A percentile compares a stretch with the other conserved stretches of the same genome.
These are phyloP conservation scores for Biancaea sappan DNA, from an alignment of 306 rosid species.

Conservation along the genomic window DNA sequence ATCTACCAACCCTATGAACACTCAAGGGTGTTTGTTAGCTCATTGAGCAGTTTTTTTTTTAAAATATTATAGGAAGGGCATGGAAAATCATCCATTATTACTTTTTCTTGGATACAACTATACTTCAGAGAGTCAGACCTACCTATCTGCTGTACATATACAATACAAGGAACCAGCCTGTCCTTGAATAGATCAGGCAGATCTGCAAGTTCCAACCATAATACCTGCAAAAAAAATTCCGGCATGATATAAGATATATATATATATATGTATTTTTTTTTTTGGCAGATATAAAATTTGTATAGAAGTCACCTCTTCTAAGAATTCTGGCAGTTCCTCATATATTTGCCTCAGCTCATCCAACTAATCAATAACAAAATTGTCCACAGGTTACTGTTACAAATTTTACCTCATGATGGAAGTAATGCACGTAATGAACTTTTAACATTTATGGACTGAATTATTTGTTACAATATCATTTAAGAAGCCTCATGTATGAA, in stretches of 20 bases:
- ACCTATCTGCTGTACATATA: conserved; percentile 93
- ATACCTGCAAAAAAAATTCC: conserved; percentile 64
- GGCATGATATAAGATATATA: conserved; percentile 25
- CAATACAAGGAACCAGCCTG: conserved; percentile 71
- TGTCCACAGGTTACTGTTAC: conserved; percentile 19
- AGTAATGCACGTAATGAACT: conserved; percentile 10
- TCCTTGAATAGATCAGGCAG: conserved; percentile 61
- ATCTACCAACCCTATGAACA: neutral
- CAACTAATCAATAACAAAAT: conserved; percentile 55
- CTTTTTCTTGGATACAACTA: conserved; percentile 18
- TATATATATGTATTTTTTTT: no score
- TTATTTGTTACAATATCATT: conserved; percentile 19
- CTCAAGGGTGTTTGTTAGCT: neutral
- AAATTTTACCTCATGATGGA: conserved; percentile 28
- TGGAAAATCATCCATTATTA: conserved; percentile 8
- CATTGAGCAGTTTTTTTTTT: neutral
- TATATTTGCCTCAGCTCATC: conserved; percentile 97
- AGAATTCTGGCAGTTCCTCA: conserved; percentile 91
- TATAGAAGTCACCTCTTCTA: conserved; percentile 68
- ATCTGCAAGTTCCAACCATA: conserved; percentile 70
- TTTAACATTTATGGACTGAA: conserved; percentile 16
- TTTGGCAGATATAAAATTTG: conserved; percentile 30
- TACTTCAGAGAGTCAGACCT: conserved; percentile 31
- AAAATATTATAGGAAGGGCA: conserved; percentile 21
- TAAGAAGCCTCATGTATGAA: conserved; percentile 20